Evolutionary conservation across 1,139 yeast species (phyloP).

Genomic region (Yarrowia galli): DNA sequence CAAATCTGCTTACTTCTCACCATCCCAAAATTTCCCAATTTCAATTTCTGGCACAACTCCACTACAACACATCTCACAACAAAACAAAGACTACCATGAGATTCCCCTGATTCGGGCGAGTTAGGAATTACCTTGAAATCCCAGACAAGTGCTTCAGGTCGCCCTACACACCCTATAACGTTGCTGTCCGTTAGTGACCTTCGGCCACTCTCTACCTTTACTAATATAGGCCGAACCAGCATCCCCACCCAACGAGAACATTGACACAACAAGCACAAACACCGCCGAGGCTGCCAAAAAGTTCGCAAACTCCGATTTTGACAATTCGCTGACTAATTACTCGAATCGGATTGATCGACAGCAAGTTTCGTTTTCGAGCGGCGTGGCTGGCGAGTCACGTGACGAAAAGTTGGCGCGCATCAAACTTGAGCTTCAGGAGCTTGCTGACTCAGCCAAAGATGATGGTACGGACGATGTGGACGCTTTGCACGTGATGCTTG

Average conservation of each 20-base stretch:
- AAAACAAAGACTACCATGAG: not conserved
- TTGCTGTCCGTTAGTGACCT: too few species aligned
- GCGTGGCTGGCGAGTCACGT: conserved; percentile 5
- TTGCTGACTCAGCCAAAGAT: conserved; percentile 1
- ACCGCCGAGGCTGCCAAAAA: not conserved
- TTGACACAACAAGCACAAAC: conserved; percentile 10
- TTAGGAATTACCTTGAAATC: not conserved
- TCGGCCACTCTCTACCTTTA: too few species aligned
- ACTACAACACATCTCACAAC: not conserved
- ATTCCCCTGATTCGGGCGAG: not conserved
- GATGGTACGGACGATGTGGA: not conserved
- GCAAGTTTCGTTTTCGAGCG: conserved; percentile 9
- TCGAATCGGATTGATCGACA: conserved; percentile 21
- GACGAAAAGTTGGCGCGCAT: conserved; percentile 25
- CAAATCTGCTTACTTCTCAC: not conserved
- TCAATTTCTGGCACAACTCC: not conserved
- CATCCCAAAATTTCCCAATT: not conserved
- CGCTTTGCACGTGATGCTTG: not conserved
- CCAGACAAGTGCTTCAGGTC: too few species aligned
- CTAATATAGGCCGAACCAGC: conserved; percentile 23
- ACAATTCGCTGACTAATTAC: conserved; percentile 27
- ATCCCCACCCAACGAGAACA: conserved; percentile 11
- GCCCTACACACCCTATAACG: too few species aligned
- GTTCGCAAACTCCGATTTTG: conserved; percentile 15
- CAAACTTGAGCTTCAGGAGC: conserved; percentile 18